Percentiles rank a stretch among this genome's conserved stretches.
These are phyloP conservation scores for Skeletonema tropicum DNA, from an alignment of 108 stramenopile genomes.

Conservation along the genomic window DNA sequence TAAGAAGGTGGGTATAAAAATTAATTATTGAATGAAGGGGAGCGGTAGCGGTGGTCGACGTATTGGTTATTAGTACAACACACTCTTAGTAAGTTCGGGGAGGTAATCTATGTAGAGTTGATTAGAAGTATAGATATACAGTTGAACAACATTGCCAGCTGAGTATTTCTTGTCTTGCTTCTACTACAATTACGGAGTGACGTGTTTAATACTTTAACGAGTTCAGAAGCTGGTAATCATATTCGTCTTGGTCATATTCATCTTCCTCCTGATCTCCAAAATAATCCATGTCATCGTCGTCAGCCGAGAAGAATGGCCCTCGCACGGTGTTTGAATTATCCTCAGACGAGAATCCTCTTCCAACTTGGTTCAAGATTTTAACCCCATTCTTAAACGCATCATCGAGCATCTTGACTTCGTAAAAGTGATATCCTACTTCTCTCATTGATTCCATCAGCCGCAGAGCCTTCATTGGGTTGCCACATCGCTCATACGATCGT, in stretches of 20 bases:
- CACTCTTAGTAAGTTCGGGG: no score
- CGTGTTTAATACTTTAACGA: constrained; percentile 10
- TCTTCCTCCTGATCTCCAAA: constrained; percentile 21
- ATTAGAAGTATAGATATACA: no score
- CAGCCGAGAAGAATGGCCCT: constrained; percentile 7
- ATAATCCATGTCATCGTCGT: constrained; percentile 26
- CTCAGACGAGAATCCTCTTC: constrained; percentile 37
- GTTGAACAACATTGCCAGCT: no score
- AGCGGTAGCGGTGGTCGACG: no score
- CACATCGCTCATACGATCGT: constrained; percentile 71
- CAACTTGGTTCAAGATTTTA: constrained; percentile 68
- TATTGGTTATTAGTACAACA: no score
- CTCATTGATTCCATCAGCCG: constrained; percentile 82
- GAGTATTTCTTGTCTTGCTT: no score
- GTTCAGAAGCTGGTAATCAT: background rate
- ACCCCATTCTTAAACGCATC: constrained; percentile 78
- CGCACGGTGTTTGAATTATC: background rate
- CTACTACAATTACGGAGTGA: no score
- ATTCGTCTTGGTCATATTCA: background rate
- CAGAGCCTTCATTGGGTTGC: constrained; percentile 78
- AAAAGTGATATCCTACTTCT: constrained; percentile 81
- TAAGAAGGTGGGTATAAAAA: no score
- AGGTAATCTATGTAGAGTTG: no score
- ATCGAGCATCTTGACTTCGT: constrained; percentile 71
- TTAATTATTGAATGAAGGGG: no score